Conservation (phyloP, 768 basidiomycete species). For the Xerocomus brunneocitrinus region DNA sequence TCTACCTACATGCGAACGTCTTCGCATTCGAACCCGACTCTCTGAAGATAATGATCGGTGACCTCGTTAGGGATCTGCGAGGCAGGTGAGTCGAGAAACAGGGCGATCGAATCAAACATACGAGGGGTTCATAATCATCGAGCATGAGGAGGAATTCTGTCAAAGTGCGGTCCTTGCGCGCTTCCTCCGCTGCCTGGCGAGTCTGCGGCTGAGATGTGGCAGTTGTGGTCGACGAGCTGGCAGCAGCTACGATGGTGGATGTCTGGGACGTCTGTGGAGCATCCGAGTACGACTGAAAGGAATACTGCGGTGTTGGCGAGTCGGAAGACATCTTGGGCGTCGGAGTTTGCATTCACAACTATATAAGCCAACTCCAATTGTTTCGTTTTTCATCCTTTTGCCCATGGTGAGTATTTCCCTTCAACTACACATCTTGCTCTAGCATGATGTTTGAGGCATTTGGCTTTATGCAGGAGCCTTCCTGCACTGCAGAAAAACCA, state of each 20-base stretch:
- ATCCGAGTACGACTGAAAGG: slow-evolving; percentile 19
- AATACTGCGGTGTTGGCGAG: slow-evolving; percentile 28
- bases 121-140: slow-evolving; percentile 94
- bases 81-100: neutral
- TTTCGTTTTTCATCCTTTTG: slow-evolving; percentile 4
- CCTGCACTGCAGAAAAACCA: slow-evolving; percentile 78
- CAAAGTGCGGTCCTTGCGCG: slow-evolving; percentile 82
- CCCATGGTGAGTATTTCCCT: slow-evolving; percentile 21
- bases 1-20: slow-evolving; percentile 80
- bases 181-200: slow-evolving; percentile 72
- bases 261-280: slow-evolving; percentile 17
- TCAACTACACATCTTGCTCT: slow-evolving; percentile 28
- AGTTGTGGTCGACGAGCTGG: slow-evolving; percentile 18
- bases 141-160: slow-evolving; percentile 95
- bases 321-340: slow-evolving; percentile 32
- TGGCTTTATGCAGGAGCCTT: slow-evolving; percentile 72
- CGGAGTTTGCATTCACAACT: slow-evolving; percentile 27
- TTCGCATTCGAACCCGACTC: slow-evolving; percentile 92
- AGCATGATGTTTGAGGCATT: slow-evolving; percentile 89
- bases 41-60: slow-evolving; percentile 94
- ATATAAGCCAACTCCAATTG: slow-evolving; percentile 16
- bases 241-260: slow-evolving; percentile 10
- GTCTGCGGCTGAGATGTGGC: slow-evolving; percentile 39
- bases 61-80: slow-evolving; percentile 93
- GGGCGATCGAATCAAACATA: slow-evolving; percentile 34